Evolutionary conservation across 139 green algal species (phyloP), one percentile per base, ranked within the genome.

Genomic region (Microglena sp.): DNA sequence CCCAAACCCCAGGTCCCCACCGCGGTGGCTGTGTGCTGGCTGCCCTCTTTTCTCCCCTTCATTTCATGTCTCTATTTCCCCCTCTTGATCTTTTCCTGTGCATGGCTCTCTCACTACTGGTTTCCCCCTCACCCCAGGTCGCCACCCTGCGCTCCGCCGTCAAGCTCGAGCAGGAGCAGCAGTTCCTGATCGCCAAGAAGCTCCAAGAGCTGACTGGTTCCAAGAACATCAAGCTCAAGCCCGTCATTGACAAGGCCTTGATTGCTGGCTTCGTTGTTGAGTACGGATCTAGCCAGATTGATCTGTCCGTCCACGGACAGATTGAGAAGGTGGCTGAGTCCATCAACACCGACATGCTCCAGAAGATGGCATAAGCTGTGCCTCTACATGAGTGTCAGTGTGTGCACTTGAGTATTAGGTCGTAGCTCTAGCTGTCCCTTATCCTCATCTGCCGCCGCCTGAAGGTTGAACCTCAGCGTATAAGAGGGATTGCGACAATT

Each of bases 221-320:
- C 72, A 99, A 97, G 86, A 99, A 99, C 89, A 96, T 99, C 80
- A 99, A 99, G 89, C 75, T 99, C 7, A 96, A 96, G 86, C 92
- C 92, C 18, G 77, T 91, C 27, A 88, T 99, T 36, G 94, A 99
- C 71, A 45, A 84, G 50, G 80, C 69, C 31, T 77, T 99, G 21
- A 96, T 99, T 67, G 94, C 86, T 53, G 94, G 94, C 46, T 98
- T 99, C 67, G 78, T 97, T 29, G 84, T 99, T 0, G 83, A 96
- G 75, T 99, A 94, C 66, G 90, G 90, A 58, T 93, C 85, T 64
- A 81, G 76, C 56, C 85, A 94, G 73, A 95, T 99, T 59, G 94
- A 99, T 82, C 86, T 99, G 64, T 96, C 86, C 4, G 79, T 98
- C 55, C 90, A 91, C 72, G 89, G 88, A 21, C 90, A 97, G 83